A percentile compares a stretch with the other conserved stretches of the same genome.
phyloP scores from a whole-genome alignment of 441 rosid genomes.

The Euphorbia corollata region DNA sequence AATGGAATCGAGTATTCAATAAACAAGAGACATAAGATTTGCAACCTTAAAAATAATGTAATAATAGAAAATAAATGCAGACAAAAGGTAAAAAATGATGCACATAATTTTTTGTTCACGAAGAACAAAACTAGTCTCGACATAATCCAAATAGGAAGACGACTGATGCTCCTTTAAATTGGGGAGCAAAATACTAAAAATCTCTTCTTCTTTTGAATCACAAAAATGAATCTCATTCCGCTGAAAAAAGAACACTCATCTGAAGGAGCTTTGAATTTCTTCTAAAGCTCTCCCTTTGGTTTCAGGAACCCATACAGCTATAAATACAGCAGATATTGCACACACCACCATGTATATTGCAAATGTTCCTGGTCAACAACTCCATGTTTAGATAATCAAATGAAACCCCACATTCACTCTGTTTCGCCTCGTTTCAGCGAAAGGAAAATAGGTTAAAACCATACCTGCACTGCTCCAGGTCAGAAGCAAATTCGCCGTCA shows the following conservation, averaged over 20 bases:
- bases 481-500: constrained; percentile 84
- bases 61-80: too few relatives aligned
- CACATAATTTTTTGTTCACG: too few relatives aligned
- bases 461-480: constrained; percentile 82
- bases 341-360: constrained; percentile 48
- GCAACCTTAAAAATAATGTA: too few relatives aligned
- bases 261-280: constrained; percentile 82
- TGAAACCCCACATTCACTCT: not conserved
- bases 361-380: constrained; percentile 54
- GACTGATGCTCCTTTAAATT: too few relatives aligned
- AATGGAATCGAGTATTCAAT: too few relatives aligned
- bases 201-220: too few relatives aligned
- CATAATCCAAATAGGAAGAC: too few relatives aligned
- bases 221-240: constrained; percentile 4
- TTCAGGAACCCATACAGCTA: constrained; percentile 68
- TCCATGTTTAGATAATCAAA: not conserved
- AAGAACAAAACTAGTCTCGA: too few relatives aligned
- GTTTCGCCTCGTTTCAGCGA: not conserved
- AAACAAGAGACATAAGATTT: too few relatives aligned
- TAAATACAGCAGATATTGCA: constrained; percentile 51
- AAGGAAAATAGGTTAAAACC: constrained; percentile 9
- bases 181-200: too few relatives aligned
- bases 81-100: too few relatives aligned
- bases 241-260: constrained; percentile 34
- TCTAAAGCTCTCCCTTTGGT: constrained; percentile 82